Conservation (phyloP, 345 rosid genomes). For the Salix udensis region DNA sequence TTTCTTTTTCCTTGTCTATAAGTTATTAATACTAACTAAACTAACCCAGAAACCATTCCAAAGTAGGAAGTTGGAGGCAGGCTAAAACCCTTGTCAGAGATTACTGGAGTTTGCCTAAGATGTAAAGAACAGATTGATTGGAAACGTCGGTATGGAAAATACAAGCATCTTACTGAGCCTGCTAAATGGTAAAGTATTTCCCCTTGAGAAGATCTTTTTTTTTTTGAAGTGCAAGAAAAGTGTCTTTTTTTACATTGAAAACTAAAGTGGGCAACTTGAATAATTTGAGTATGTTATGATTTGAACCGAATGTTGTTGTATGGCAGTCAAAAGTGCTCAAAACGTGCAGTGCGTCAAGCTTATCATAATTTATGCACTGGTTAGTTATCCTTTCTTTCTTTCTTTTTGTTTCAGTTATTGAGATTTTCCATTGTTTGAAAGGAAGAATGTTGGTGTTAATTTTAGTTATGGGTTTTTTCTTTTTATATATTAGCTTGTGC, state of each 20-base stretch:
- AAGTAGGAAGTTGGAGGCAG: conserved; percentile 71
- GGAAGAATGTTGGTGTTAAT: not conserved
- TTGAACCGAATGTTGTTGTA: not conserved
- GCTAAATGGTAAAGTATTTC: conserved; percentile 61
- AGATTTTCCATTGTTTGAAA: not conserved
- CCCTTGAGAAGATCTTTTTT: not conserved
- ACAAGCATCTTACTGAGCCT: conserved; percentile 69
- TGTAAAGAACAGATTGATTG: conserved; percentile 92
- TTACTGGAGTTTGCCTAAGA: conserved; percentile 80
- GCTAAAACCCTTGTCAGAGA: conserved; percentile 62
- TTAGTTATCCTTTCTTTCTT: conserved; percentile 33
- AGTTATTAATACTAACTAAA: too few relatives aligned
- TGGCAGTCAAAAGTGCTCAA: conserved; percentile 56
- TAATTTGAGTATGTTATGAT: not conserved
- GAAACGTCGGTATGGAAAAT: conserved; percentile 93
- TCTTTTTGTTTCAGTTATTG: not conserved
- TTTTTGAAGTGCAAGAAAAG: not conserved
- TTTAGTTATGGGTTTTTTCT: not conserved
- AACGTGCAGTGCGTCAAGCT: conserved; percentile 93
- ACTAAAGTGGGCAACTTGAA: not conserved
- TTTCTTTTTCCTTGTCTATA: too few relatives aligned
- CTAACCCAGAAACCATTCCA: not conserved
- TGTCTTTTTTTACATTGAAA: not conserved
- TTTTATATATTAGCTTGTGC: conserved; percentile 63
- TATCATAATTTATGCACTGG: conserved; percentile 88